Evolutionary conservation across 768 basidiomycete genomes (phyloP), one percentile per base, ranked within the genome.

Genomic region (Cyclocybe cylindracea): DNA sequence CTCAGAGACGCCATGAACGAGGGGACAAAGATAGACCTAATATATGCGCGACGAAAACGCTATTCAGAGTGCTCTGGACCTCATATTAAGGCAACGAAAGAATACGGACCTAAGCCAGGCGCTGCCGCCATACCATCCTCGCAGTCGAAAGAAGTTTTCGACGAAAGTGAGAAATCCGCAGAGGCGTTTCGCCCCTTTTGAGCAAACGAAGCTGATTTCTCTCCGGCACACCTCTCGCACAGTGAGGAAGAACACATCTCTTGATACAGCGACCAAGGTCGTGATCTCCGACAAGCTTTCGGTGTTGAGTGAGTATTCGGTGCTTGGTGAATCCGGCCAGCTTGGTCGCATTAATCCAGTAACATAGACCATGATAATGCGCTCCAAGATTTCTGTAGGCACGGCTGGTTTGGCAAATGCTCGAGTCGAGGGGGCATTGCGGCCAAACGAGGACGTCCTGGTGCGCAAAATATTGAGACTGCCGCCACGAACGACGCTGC

Each of bases 61-160:
- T 13, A 38, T 48, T 11, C 19, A 10, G 10, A 24, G 32, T 11
- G 4, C 11, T 24, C 5, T 24, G 24, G 24, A 24, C 24, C 24
- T 24, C 4, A 24, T 24, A 1, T 24, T 1, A 24, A 24, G 1
- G 10, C 9, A n/a, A 7, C 24, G 32, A 19, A 8, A 33, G 38
- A 35, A 62, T 38, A 71, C 77, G 53, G 54, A 83, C 81, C 67
- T 78, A 41, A 80, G 72, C 74, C 79, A 82, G 33, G 57, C 52
- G 54, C 76, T 74, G 5, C 73, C 74, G 11, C 63, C 57, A 32
- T 51, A 51, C 39, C 58, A 51, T 40, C 54, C 48, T 51, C 44
- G 51, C 33, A 39, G 50, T 39, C 56, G 2, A 45, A 58, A 51
- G 29, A 41, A 52, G 32, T 44, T n/a, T 11, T 58, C 48, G 14